Conservation (phyloP, 2,329 filamentous ascomycete species). For the Sarocladium brachiariae region DNA sequence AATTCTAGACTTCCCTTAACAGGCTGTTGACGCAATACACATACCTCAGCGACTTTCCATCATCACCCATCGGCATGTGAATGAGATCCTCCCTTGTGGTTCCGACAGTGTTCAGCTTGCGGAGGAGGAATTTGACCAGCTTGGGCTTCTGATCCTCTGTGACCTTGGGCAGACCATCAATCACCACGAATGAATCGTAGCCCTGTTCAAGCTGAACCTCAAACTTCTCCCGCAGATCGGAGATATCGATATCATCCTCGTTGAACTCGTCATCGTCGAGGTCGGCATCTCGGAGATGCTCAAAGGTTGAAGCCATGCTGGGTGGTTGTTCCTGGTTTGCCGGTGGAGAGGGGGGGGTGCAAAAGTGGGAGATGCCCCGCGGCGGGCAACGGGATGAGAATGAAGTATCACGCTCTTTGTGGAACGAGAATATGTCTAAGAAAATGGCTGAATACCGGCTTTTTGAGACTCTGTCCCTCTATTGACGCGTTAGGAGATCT, state of each 20-base stretch:
- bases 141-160: conserved; percentile 87
- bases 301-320: conserved; percentile 85
- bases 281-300: conserved; percentile 86
- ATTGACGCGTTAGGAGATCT: not conserved
- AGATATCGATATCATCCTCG: conserved; percentile 90
- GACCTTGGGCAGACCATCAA: conserved; percentile 88
- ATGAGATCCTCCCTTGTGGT: conserved; percentile 80
- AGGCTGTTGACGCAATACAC: conserved; percentile 22
- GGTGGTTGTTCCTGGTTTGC: conserved; percentile 23
- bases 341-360: conserved; percentile 20
- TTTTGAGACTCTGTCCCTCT: not conserved
- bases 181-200: conserved; percentile 90
- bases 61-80: conserved; percentile 87
- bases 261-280: conserved; percentile 80
- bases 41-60: conserved; percentile 81
- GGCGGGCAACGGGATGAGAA: not conserved
- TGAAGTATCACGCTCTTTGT: not conserved
- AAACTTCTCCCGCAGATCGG: conserved; percentile 88
- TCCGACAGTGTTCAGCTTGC: conserved; percentile 83
- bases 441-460: not conserved
- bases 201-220: conserved; percentile 95
- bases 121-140: conserved; percentile 90
- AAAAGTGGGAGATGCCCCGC: conserved; percentile 30
- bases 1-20: no score
- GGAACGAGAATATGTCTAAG: not conserved